Evolutionary conservation across 1,284 basidiomycete species (phyloP).

Genomic region (Austroboletus novae-zelandiae): DNA sequence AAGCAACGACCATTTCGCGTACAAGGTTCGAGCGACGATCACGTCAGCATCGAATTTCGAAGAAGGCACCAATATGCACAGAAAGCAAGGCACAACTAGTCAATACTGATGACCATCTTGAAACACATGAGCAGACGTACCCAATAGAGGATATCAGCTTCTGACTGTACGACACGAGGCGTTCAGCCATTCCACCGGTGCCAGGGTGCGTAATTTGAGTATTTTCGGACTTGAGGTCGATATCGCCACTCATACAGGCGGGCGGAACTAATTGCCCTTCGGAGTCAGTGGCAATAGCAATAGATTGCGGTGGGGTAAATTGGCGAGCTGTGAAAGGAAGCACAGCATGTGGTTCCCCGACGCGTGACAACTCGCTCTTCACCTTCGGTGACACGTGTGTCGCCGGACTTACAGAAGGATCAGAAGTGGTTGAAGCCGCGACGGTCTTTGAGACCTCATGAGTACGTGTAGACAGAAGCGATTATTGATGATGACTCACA

Average conservation of each 20-base stretch:
- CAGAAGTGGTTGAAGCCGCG: slow-evolving; percentile 13
- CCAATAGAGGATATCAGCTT: slow-evolving; percentile 33
- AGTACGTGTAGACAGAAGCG: slow-evolving; percentile 13
- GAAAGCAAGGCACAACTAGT: slow-evolving; percentile 23
- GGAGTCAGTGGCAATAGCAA: slow-evolving; percentile 10
- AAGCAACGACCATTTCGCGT: slow-evolving; percentile 11
- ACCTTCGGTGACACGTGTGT: slow-evolving; percentile 22
- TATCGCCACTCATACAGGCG: slow-evolving; percentile 21
- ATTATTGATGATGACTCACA: slow-evolving; percentile 23
- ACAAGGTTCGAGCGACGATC: slow-evolving; percentile 25
- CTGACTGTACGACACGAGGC: slow-evolving; percentile 36
- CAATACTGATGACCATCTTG: slow-evolving; percentile 19
- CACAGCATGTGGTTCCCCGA: slow-evolving; percentile 13
- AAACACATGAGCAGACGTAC: slow-evolving; percentile 26
- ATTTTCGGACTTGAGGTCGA: slow-evolving; percentile 12
- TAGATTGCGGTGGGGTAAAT: slow-evolving; percentile 14
- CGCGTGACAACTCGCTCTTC: slow-evolving; percentile 16
- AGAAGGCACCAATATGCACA: slow-evolving; percentile 16
- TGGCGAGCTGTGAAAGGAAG: slow-evolving; percentile 9
- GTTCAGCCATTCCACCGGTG: slow-evolving; percentile 24
- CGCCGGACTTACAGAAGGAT: slow-evolving; percentile 9
- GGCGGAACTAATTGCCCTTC: slow-evolving; percentile 18
- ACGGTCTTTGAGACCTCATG: slow-evolving; percentile 18
- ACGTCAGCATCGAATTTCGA: slow-evolving; percentile 23
- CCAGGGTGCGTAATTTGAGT: slow-evolving; percentile 7